These are phyloP conservation scores for Polygonum maritimum DNA, from an alignment of 148 eudicot species.

Conservation along the genomic window DNA sequence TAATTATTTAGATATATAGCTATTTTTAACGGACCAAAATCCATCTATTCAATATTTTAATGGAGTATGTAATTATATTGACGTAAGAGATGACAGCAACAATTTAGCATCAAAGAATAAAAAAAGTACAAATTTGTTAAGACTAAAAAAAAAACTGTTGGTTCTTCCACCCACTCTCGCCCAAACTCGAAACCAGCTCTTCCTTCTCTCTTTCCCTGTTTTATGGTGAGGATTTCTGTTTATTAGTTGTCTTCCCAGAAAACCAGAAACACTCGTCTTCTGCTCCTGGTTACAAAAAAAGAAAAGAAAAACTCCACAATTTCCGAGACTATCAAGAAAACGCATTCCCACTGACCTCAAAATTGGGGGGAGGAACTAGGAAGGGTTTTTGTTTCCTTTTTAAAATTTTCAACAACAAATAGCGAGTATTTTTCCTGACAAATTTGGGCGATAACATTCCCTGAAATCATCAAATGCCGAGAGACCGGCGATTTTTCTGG, in stretches of 20 bases:
- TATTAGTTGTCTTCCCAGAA: not conserved
- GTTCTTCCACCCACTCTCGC: slow-evolving; percentile 3
- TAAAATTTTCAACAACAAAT: not conserved
- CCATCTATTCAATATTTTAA: no score
- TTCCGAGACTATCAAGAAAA: not conserved
- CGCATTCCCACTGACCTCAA: slow-evolving; percentile 3
- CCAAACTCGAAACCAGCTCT: not conserved
- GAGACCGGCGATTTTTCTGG: slow-evolving; percentile 22
- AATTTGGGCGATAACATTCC: slow-evolving; percentile 1
- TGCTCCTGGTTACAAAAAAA: not conserved
- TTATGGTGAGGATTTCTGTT: not conserved
- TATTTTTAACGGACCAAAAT: no score
- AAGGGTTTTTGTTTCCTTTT: not conserved
- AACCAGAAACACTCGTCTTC: not conserved
- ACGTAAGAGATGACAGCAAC: not conserved
- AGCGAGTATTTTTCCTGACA: not conserved
- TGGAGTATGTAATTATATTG: no score
- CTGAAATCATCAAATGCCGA: slow-evolving; percentile 21
- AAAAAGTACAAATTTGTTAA: not conserved
- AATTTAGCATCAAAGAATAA: not conserved
- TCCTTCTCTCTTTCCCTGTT: slow-evolving; percentile 7
- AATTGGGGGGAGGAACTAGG: not conserved
- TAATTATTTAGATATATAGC: no score
- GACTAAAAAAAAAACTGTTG: not conserved
- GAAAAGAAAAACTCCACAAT: not conserved